Percentiles rank a stretch among this genome's conserved stretches.
Conservation (phyloP, 768 basidiomycete species). For the Termitomyces heimii region DNA sequence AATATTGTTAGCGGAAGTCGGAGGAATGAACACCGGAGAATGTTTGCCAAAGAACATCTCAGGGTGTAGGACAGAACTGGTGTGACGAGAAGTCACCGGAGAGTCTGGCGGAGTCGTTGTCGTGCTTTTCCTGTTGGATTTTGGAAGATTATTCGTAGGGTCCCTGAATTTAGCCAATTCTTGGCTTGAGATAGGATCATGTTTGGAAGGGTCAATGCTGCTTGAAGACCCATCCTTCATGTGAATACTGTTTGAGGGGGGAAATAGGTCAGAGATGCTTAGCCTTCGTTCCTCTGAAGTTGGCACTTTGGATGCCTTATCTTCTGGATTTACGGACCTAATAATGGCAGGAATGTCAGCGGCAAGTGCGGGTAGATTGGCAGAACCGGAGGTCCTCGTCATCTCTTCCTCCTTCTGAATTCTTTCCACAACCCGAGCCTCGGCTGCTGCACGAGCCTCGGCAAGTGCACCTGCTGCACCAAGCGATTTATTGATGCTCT, state of each 20-base stretch:
- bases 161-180: neutral
- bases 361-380: conserved; percentile 9
- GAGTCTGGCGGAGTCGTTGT: conserved; percentile 58
- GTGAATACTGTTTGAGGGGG: conserved; percentile 26
- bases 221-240: conserved; percentile 26
- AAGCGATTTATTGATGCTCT: conserved; percentile 56
- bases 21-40: conserved; percentile 45
- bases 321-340: neutral
- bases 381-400: conserved; percentile 15
- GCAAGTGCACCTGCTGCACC: conserved; percentile 57
- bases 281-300: conserved; percentile 30
- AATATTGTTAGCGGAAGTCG: conserved; percentile 17
- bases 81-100: conserved; percentile 34
- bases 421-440: conserved; percentile 64
- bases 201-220: conserved; percentile 13
- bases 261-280: conserved; percentile 58
- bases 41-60: conserved; percentile 59
- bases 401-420: conserved; percentile 42
- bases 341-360: neutral
- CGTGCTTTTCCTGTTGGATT: conserved; percentile 27
- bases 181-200: neutral
- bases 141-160: conserved; percentile 4
- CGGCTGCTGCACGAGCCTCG: conserved; percentile 61
- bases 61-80: conserved; percentile 26
- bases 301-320: neutral